Base-by-base conservation (phyloP, 345 rosid species). In the Corymbia maculata region DNA sequence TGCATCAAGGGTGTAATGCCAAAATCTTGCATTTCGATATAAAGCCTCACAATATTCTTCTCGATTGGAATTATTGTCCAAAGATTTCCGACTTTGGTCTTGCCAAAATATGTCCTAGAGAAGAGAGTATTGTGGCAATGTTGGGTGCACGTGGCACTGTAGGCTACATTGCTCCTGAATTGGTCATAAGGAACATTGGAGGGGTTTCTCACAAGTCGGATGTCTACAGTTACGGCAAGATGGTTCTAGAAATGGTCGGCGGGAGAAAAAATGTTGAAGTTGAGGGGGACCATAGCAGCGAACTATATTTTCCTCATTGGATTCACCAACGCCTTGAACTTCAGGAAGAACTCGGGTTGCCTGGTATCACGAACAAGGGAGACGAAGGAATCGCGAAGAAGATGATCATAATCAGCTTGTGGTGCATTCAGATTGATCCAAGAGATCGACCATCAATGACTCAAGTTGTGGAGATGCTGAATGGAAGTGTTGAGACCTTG, bases 61-160 rank as follows among this genome's bases (percentile, higher is more conserved):
- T 70, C 0, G 13, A 70, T 0, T 0, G 0, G 12, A 32, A 32
- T 32, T 70, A 70, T 70, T 32, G 47, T 9, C 80, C 13, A 0
- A 70, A 70, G 80, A 70, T 16, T 9, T 70, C 24, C 2, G 24
- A 70, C 45, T 36, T 70, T 70, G 80, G 45, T 64, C 70, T 64
- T 6, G 70, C 70, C 70, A 64, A 64, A 64, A 64, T 70, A 70
- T 70, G 80, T 70, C 80, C 80, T 70, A 70, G 80, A 70, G 80
- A 70, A 70, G 80, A 36, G 24, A 70, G 45, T 17, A 70, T 3
- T 13, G 13, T 70, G 47, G 32, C 80, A 0, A 70, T 70, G 80
- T 70, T 70, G 47, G 80, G 80, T 70, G 44, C 47, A 0, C 13
- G 13, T 5, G 80, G 47, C 45, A 70, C 6, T 0, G 1, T 12